Base-by-base conservation (phyloP, 805 yeast genomes). In the Candida vartiovaarae region DNA sequence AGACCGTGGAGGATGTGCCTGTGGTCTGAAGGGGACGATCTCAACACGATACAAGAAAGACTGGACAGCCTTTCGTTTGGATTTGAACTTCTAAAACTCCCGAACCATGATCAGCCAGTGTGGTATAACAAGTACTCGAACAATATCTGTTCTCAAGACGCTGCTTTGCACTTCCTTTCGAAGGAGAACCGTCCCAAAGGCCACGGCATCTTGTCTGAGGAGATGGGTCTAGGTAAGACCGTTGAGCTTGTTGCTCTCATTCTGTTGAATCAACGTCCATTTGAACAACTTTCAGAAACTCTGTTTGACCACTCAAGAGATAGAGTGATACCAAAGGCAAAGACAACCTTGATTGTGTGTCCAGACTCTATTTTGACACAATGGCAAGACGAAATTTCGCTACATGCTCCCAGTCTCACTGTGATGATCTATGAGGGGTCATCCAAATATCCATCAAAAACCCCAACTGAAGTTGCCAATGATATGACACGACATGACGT, bases 201-300 rank as follows among this genome's bases (percentile, higher is more conserved):
- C 3, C 30, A 23, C 11, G 96, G 95, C 0, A 65, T 93, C 6
- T 61, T 93, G 31, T 84, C 93, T 1, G 99, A 91, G 56, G 99
- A 93, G 62, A 93, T 93, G 99, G 99, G 99, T 0, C 71, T 93
- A 6, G 99, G 99, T 0, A 93, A 93, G 57, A 91, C 99, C 0
- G 80, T 93, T 4, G 99, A 93, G 59, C 69, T 89, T 10, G 68
- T 86, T 3, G 70, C 95, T 0, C 64, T 91, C 34, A 64, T 84
- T 0, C 57, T 79, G 2, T 56, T 80, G 40, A 83, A 93, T 59
- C 79, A 68, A 30, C 64, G 96, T 11, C 70, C 72, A 0, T 3
- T 45, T 23, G 10, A 36, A 1, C 50, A 56, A 4, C 28, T 40
- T 6, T 45, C 34, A 3, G 44, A 43, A 3, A 25, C 8, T 6